Conservation (phyloP, 306 rosid species). For the Inga leiocalycina region DNA sequence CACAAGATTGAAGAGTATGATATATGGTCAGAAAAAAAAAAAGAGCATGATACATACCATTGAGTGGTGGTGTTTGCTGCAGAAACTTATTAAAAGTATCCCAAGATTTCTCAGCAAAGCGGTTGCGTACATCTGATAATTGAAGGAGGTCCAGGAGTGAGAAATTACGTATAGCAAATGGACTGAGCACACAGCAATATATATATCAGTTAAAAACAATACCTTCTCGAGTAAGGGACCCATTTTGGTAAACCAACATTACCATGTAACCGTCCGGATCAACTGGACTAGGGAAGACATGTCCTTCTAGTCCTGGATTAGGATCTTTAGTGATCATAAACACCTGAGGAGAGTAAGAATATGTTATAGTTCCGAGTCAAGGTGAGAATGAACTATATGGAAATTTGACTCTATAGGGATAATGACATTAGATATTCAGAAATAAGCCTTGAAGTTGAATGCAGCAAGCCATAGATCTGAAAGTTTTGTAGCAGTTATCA, state of each 20-base stretch:
- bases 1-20: background rate
- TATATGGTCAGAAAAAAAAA: background rate
- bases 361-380: slow-evolving; percentile 27
- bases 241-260: slow-evolving; percentile 94
- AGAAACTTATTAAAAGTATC: slow-evolving; percentile 68
- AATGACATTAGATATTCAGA: background rate
- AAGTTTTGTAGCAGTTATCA: slow-evolving; percentile 8
- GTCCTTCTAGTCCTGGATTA: slow-evolving; percentile 90
- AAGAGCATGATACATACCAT: slow-evolving; percentile 50
- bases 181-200: background rate
- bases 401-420: slow-evolving; percentile 1
- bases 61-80: slow-evolving; percentile 73
- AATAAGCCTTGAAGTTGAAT: slow-evolving; percentile 13
- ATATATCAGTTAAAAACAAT: slow-evolving; percentile 3
- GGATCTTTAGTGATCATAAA: slow-evolving; percentile 86
- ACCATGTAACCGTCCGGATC: slow-evolving; percentile 89
- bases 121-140: slow-evolving; percentile 73
- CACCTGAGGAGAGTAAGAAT: slow-evolving; percentile 51
- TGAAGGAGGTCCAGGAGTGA: slow-evolving; percentile 15
- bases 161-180: slow-evolving; percentile 23
- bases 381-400: background rate
- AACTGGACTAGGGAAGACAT: slow-evolving; percentile 93
- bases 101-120: slow-evolving; percentile 78
- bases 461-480: background rate
- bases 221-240: slow-evolving; percentile 99